Base-by-base conservation (phyloP, 208 protist genomes). In the Naegleria gruberi region DNA sequence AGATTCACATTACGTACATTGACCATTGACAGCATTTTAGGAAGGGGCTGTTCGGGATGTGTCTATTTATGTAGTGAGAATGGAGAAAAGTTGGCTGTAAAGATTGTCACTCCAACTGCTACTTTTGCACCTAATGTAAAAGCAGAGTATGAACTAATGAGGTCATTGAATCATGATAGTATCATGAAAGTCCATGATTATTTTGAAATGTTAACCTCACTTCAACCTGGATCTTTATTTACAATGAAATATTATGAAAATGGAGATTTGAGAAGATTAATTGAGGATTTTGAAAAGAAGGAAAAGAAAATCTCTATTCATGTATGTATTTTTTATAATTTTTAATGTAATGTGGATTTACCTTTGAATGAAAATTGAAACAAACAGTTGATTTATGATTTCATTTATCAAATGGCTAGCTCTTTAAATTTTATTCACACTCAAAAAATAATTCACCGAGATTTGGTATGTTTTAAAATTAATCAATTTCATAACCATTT, bases 221-320 rank as follows among this genome's bases (percentile, higher is more conserved):
- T 77, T 37, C 65, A 77, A 77, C 65, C 65, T 37, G 65, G 65
- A 15, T 12, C 30, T 8, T 37, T 77, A n/a, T 77, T 77, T n/a
- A 77, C 65, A 77, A 77, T 77, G 65, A 77, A 77, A 77, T 77
- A 77, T 77, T 77, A 77, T 37, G 30, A 37, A 37, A 77, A 77
- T 37, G 65, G 65, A 2, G 65, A 77, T 77, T 77, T 77, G 30
- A 77, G 65, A 77, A 19, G 34, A 77, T 77, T 77, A 37, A 77
- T 77, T n/a, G 65, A 77, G 8, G 30, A 77, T 37, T 77, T 37
- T 37, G 30, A 77, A 77, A 30, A 77, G 30, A 77, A 77, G 1
- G 30, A 77, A 15, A 37, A 37, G 65, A 77, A 77, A 77, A 77
- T 77, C 34, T 77, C 65, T 7, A 77, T 77, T 37, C 65, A 77